Evolutionary conservation across 2,329 filamentous ascomycete genomes (phyloP).

Genomic region (Albophoma yamanashiensis): DNA sequence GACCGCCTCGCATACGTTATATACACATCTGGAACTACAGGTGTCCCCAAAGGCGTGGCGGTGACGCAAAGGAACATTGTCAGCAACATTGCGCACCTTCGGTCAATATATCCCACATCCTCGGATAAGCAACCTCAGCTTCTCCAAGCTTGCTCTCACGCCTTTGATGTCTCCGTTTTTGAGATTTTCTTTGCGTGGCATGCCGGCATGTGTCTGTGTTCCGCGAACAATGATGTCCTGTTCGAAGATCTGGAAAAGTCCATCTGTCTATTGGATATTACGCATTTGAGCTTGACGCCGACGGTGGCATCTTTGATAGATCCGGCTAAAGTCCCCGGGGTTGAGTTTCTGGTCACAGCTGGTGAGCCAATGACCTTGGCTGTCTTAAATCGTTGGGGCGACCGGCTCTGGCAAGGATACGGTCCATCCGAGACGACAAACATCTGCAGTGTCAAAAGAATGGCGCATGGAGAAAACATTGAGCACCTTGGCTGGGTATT

Average conservation of each 20-base stretch:
- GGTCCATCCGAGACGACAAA: constrained; percentile 83
- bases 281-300: constrained; percentile 77
- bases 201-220: constrained; percentile 67
- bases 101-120: constrained; percentile 51
- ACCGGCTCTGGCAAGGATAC: constrained; percentile 67
- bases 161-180: constrained; percentile 82
- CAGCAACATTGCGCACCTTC: constrained; percentile 62
- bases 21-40: constrained; percentile 78
- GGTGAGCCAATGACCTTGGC: constrained; percentile 69
- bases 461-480: constrained; percentile 46
- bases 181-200: constrained; percentile 84
- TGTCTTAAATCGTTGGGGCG: constrained; percentile 60
- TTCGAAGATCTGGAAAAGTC: constrained; percentile 61
- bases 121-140: constrained; percentile 39
- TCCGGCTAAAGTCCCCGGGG: constrained; percentile 55
- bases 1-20: constrained; percentile 62
- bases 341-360: constrained; percentile 68
- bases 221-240: constrained; percentile 61
- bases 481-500: constrained; percentile 70
- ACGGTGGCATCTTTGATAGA: constrained; percentile 71
- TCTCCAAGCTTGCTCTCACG: constrained; percentile 73
- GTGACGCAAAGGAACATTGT: constrained; percentile 67
- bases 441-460: constrained; percentile 66
- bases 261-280: constrained; percentile 54
- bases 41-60: constrained; percentile 67